phyloP scores from a whole-genome alignment of 2,329 filamentous ascomycete species.

The Fusarium globosum region DNA sequence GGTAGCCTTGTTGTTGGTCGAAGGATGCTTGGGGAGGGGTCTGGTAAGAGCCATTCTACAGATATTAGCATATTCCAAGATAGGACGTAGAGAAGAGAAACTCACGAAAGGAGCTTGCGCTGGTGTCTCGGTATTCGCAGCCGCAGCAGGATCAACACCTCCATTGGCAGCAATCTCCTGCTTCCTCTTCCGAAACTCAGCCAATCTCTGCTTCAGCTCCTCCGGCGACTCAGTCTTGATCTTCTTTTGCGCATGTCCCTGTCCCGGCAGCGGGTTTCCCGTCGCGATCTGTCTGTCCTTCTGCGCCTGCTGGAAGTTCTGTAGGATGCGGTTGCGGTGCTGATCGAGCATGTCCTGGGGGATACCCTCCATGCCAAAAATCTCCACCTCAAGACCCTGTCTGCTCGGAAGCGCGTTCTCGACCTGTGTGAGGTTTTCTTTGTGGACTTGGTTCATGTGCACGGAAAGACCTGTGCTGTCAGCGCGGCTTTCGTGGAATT shows the following conservation, averaged over 20 bases:
- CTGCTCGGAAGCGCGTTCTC: slow-evolving; percentile 93
- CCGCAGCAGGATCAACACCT: slow-evolving; percentile 49
- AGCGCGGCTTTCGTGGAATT: background rate
- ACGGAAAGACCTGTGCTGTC: slow-evolving; percentile 80
- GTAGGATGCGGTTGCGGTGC: slow-evolving; percentile 87
- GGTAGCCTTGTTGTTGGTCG: slow-evolving; percentile 42
- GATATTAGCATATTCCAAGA: slow-evolving; percentile 42
- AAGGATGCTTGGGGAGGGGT: slow-evolving; percentile 25
- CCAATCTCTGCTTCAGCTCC: slow-evolving; percentile 83
- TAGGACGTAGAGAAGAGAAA: slow-evolving; percentile 24
- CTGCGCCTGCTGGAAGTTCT: slow-evolving; percentile 86
- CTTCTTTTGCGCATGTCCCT: slow-evolving; percentile 67
- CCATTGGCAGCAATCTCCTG: slow-evolving; percentile 67
- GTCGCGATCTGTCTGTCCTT: slow-evolving; percentile 84
- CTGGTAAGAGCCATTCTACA: slow-evolving; percentile 52
- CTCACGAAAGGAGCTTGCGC: slow-evolving; percentile 69
- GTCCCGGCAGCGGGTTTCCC: slow-evolving; percentile 82
- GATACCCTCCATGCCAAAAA: slow-evolving; percentile 98
- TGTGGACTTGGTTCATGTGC: slow-evolving; percentile 98
- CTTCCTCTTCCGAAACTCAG: slow-evolving; percentile 78
- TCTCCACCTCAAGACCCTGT: slow-evolving; percentile 88
- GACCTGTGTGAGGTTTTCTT: slow-evolving; percentile 86
- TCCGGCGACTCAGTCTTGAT: slow-evolving; percentile 78
- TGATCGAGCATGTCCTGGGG: slow-evolving; percentile 85
- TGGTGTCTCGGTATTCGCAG: slow-evolving; percentile 57